These are phyloP conservation scores for Arachnomyces sp. DNA, from an alignment of 2,329 filamentous ascomycete species.

Conservation along the genomic window DNA sequence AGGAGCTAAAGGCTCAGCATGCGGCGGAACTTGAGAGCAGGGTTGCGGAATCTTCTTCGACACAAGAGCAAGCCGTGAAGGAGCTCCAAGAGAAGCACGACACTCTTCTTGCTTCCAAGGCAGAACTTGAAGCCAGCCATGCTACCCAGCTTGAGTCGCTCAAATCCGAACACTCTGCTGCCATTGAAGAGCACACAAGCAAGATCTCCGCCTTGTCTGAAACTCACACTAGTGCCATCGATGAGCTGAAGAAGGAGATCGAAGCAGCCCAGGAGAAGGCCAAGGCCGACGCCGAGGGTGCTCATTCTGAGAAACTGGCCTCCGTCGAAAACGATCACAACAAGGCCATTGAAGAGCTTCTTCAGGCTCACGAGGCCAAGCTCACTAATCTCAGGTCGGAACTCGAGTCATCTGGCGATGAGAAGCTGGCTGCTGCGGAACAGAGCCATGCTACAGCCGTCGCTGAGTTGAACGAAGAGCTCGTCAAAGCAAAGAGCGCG, in stretches of 20 bases:
- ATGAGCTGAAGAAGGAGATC: slow-evolving; percentile 27
- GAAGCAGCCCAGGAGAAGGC: slow-evolving; percentile 26
- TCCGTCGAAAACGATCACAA: slow-evolving; percentile 31
- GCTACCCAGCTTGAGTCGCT: slow-evolving; percentile 10
- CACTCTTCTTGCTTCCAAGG: slow-evolving; percentile 7
- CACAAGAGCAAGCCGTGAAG: slow-evolving; percentile 10
- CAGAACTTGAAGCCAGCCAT: slow-evolving; percentile 8
- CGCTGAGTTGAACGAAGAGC: slow-evolving; percentile 25
- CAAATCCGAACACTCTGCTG: slow-evolving; percentile 12
- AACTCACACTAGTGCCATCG: slow-evolving; percentile 19
- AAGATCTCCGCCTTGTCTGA: slow-evolving; percentile 24
- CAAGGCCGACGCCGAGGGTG: slow-evolving; percentile 30
- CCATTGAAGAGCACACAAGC: slow-evolving; percentile 19
- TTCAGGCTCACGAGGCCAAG: slow-evolving; percentile 32
- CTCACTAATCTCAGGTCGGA: slow-evolving; percentile 28
- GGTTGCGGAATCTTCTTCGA: slow-evolving; percentile 17
- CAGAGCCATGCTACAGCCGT: slow-evolving; percentile 28
- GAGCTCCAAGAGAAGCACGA: slow-evolving; percentile 14
- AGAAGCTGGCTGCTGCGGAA: slow-evolving; percentile 29
- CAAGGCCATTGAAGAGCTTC: slow-evolving; percentile 33
- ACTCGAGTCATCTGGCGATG: slow-evolving; percentile 27
- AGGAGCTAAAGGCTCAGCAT: slow-evolving; percentile 28
- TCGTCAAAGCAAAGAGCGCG: slow-evolving; percentile 27
- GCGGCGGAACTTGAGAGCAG: slow-evolving; percentile 26
- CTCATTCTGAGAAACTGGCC: slow-evolving; percentile 25